These are phyloP conservation scores for Cystobasidium pallidum DNA, from an alignment of 1,284 basidiomycete genomes.

Conservation along the genomic window DNA sequence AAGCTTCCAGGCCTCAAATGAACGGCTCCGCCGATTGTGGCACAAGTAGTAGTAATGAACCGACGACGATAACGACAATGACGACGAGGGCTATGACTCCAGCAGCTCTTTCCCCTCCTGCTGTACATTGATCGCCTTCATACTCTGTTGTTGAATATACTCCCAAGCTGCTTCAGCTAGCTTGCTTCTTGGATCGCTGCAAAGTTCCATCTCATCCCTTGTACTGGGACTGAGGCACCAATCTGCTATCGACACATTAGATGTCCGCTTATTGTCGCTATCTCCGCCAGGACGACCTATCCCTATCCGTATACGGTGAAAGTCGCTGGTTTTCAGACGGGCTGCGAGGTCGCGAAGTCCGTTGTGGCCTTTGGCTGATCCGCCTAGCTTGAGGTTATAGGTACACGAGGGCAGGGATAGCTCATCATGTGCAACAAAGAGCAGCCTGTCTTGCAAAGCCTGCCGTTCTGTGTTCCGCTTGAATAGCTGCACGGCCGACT, in stretches of 20 bases:
- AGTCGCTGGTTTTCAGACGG: constrained; percentile 14
- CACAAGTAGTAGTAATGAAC: background rate
- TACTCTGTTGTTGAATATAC: constrained; percentile 30
- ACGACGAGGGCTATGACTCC: background rate
- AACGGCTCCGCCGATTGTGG: background rate
- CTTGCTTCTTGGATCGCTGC: background rate
- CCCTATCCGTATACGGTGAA: constrained; percentile 30
- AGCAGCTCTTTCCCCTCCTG: background rate
- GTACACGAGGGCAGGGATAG: constrained; percentile 9
- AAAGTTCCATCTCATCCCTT: constrained; percentile 21
- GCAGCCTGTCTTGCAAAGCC: background rate
- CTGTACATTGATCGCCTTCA: background rate
- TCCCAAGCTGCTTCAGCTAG: constrained; percentile 34
- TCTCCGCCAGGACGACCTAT: constrained; percentile 31
- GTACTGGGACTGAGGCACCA: constrained; percentile 35
- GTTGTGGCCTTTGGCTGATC: constrained; percentile 31
- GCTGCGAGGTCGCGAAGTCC: constrained; percentile 20
- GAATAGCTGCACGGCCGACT: constrained; percentile 5
- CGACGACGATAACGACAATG: constrained; percentile 8
- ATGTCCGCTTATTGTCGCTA: constrained; percentile 15
- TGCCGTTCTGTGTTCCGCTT: constrained; percentile 10
- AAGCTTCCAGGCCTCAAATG: background rate
- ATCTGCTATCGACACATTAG: constrained; percentile 26
- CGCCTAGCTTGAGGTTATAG: constrained; percentile 14
- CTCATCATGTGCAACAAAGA: constrained; percentile 37